Evolutionary conservation across 495 filamentous ascomycete species (phyloP), one percentile per base, ranked within the genome.

Genomic region (Tuber microsphaerosporum): DNA sequence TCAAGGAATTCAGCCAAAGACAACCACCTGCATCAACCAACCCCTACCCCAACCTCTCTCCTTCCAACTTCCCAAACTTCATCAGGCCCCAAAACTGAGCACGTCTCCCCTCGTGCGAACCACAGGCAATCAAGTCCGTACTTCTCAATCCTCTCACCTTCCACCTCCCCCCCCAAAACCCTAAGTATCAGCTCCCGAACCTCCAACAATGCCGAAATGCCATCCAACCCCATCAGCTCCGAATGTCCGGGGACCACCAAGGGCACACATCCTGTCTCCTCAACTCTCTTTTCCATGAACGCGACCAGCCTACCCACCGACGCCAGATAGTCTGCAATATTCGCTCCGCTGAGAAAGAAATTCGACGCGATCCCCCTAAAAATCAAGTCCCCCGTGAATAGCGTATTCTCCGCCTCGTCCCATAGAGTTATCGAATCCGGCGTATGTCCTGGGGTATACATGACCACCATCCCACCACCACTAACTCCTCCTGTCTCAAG

Each of bases 341-440:
- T 44, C 10, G 72, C 61, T 39, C 44, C 51, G 19, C 31, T 7
- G 2, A 70, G 61, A 39, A 79, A 79, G 37, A 37, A 45, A 7
- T 71, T 65, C 10, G 39, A 42, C 19, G 46, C 51, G 14, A 48
- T 20, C 16, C 46, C 73, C 34, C 51, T 39, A 12, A n/a, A 61
- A n/a, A 79, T 19, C 10, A 70, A 39, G 19, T 70, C 76, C 0
- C 76, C 77, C 1, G 51, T 39, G 70, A 79, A 79, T 34, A 79
- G 70, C n/a, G 72, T 71, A 6, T 68, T 34, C 46, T 79, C 77
- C 5, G 5, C 73, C 1, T 76, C 61, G 20, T 79, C 77, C 46
- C 72, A 79, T 8, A 79, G 26, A 19, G 44, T 65, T 17, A 79
- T 41, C 0, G 76, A 75, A n/a, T 79, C 77, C 17, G 76, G 76